phyloP scores from a whole-genome alignment of 495 filamentous ascomycete species.

The Annulohypoxylon nitens region DNA sequence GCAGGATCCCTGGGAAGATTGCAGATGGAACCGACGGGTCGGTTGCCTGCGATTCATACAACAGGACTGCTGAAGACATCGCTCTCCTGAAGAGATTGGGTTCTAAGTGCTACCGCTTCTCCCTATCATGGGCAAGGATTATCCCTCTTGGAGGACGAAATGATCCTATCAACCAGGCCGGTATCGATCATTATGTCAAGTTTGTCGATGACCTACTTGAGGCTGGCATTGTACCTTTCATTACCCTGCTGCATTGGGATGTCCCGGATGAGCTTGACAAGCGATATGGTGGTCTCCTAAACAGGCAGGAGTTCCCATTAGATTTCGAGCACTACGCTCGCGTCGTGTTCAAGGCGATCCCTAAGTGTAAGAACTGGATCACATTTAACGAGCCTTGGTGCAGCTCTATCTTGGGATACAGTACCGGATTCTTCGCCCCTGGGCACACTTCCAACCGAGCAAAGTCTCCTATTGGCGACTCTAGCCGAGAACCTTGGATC shows the following conservation, averaged over 20 bases:
- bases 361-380: conserved; percentile 74
- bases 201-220: conserved; percentile 71
- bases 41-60: conserved; percentile 82
- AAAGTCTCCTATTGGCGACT: conserved; percentile 68
- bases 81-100: conserved; percentile 74
- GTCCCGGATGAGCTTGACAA: conserved; percentile 71
- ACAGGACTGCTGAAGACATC: conserved; percentile 79
- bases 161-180: conserved; percentile 71
- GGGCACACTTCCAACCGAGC: conserved; percentile 70
- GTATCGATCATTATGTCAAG: conserved; percentile 71
- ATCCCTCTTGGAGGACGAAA: conserved; percentile 75
- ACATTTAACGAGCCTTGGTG: conserved; percentile 77
- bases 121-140: conserved; percentile 79
- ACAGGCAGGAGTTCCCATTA: conserved; percentile 69
- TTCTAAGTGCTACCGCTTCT: conserved; percentile 79
- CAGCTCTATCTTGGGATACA: conserved; percentile 71
- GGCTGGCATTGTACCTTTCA: conserved; percentile 70
- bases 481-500: conserved; percentile 69
- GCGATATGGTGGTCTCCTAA: conserved; percentile 71
- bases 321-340: conserved; percentile 73
- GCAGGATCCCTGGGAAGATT: conserved; percentile 78
- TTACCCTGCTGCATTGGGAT: conserved; percentile 76
- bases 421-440: conserved; percentile 70
- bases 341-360: conserved; percentile 68
- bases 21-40: conserved; percentile 76